Percentiles rank a stretch among this genome's conserved stretches.
Conservation (phyloP, 257 asterid species). For the Gynochthodes officinalis region DNA sequence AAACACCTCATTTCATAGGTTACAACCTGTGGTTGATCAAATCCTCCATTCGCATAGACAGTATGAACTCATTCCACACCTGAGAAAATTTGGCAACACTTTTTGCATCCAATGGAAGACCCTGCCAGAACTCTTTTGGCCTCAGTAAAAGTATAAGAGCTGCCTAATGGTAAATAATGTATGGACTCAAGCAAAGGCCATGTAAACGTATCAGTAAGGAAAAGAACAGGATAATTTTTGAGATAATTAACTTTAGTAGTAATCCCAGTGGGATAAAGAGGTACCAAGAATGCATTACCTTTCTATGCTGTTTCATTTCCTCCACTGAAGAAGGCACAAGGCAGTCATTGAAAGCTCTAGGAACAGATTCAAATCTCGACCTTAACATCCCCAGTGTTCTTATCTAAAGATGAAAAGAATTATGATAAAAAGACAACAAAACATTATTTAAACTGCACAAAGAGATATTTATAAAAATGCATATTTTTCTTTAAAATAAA, state of each 20-base stretch:
- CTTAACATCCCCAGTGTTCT: constrained; percentile 97
- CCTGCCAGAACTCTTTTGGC: constrained; percentile 47
- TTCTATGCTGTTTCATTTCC: constrained; percentile 41
- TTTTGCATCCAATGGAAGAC: constrained; percentile 55
- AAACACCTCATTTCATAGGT: constrained; percentile 10
- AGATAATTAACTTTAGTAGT: not conserved
- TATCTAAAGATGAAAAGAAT: constrained; percentile 56
- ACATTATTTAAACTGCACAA: not conserved
- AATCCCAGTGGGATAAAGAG: constrained; percentile 7
- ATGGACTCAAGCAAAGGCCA: not conserved
- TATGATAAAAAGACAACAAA: not conserved
- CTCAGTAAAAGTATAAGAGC: constrained; percentile 21
- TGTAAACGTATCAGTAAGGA: not conserved
- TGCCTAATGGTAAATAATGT: not conserved
- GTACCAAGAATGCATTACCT: constrained; percentile 37
- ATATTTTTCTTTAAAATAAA: too few species aligned
- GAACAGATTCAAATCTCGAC: constrained; percentile 89
- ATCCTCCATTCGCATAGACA: constrained; percentile 91
- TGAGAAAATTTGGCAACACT: constrained; percentile 95
- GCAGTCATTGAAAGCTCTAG: constrained; percentile 82
- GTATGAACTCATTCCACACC: constrained; percentile 98
- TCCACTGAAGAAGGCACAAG: constrained; percentile 76
- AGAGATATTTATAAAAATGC: not conserved
- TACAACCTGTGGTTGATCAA: constrained; percentile 77
- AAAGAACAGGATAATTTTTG: not conserved